Evolutionary conservation across 164 flowering plant species (phyloP).

Genomic region (Chloranthus sessilifolius): DNA sequence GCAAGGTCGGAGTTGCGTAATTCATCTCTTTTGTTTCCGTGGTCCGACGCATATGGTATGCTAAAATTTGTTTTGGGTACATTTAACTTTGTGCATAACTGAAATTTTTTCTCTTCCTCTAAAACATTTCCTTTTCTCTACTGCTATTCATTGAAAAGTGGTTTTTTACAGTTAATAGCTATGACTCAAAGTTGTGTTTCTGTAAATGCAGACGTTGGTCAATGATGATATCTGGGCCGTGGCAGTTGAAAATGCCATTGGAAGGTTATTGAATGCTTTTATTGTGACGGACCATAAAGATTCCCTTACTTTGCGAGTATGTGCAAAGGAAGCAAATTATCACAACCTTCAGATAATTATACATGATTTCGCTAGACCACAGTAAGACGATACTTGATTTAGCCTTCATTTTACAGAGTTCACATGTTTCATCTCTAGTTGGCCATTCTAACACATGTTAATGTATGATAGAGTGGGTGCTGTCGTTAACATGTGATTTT

Average conservation of each 20-base stretch:
- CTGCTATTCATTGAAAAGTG: too few relatives aligned
- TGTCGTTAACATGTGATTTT: too few relatives aligned
- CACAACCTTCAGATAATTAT: conserved; percentile 61
- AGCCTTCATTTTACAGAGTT: too few relatives aligned
- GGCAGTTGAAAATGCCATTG: conserved; percentile 84
- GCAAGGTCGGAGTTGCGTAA: too few relatives aligned
- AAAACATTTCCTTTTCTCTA: too few relatives aligned
- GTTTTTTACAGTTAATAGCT: conserved; percentile 2
- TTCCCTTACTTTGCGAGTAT: conserved; percentile 53
- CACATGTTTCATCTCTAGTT: background rate
- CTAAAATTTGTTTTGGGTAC: too few relatives aligned
- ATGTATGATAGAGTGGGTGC: too few relatives aligned
- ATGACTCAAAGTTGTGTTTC: background rate
- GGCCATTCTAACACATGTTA: too few relatives aligned
- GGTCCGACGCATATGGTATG: too few relatives aligned
- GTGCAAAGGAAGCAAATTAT: conserved; percentile 73
- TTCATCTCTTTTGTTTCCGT: too few relatives aligned
- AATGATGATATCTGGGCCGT: conserved; percentile 72
- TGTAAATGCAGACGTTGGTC: conserved; percentile 50
- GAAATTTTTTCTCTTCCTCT: too few relatives aligned
- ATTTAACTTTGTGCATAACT: too few relatives aligned
- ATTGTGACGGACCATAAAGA: conserved; percentile 85
- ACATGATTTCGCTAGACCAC: conserved; percentile 73
- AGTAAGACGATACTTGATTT: conserved; percentile 27
- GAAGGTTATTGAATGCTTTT: conserved; percentile 79